phyloP scores from a whole-genome alignment of 495 filamentous ascomycete species.

The Aspergillus baeticus region DNA sequence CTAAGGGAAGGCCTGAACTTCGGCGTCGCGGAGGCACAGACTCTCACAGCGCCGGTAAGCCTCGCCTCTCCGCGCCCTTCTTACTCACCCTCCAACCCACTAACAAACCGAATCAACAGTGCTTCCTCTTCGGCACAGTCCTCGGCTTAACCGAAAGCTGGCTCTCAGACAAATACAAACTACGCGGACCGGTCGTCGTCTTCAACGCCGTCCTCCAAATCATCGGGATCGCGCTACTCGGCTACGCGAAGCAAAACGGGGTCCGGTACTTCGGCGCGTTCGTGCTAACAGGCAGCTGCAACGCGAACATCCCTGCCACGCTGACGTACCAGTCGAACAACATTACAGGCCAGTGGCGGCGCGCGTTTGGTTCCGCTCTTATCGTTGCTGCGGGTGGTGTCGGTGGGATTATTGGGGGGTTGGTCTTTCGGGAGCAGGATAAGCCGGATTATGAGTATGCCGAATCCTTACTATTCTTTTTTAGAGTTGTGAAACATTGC shows the following conservation, averaged over 20 bases:
- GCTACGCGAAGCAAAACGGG: slow-evolving; percentile 5
- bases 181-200: slow-evolving; percentile 5
- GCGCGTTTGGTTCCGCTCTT: slow-evolving; percentile 51
- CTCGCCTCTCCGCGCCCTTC: background rate
- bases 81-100: too few species aligned
- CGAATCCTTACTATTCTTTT: background rate
- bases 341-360: slow-evolving; percentile 59
- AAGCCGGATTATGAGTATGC: slow-evolving; percentile 26
- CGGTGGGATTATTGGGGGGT: slow-evolving; percentile 52
- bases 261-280: slow-evolving; percentile 63
- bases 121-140: slow-evolving; percentile 8
- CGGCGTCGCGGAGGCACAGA: slow-evolving; percentile 2
- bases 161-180: slow-evolving; percentile 11
- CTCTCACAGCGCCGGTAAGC: slow-evolving; percentile 9
- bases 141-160: slow-evolving; percentile 5
- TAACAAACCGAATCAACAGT: background rate
- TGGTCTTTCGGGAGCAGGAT: slow-evolving; percentile 53
- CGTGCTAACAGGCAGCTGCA: slow-evolving; percentile 47
- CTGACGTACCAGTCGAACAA: slow-evolving; percentile 61
- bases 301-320: slow-evolving; percentile 50
- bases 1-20: slow-evolving; percentile 6
- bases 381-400: slow-evolving; percentile 48
- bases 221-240: slow-evolving; percentile 2
- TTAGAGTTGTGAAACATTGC: background rate
- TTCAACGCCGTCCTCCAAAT: slow-evolving; percentile 9